Base-by-base conservation (phyloP, 345 rosid genomes). In the Triadica sebifera region DNA sequence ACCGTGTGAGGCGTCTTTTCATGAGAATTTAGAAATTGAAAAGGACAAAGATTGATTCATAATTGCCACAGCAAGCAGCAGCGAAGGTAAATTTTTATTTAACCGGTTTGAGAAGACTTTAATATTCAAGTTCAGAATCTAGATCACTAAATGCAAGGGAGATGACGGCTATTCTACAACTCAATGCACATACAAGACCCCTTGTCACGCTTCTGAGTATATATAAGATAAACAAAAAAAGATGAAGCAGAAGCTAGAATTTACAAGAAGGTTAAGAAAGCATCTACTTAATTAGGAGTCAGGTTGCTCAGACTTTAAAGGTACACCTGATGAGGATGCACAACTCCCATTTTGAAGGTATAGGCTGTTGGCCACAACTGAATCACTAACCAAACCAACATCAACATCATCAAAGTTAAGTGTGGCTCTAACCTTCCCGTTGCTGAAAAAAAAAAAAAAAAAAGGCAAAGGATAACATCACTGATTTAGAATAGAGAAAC, bases 341-440 rank as follows among this genome's bases (percentile, higher is more conserved):
- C 69, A 75, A 61, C 62, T 85, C 63, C 91, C 92, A 64, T 87
- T 94, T 81, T 86, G 96, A 68, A 90, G 84, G 86, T 78, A 67
- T 37, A 93, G 93, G 86, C 91, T 93, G 75, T 85, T 91, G 52
- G 91, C 92, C 77, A 95, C 99, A 94, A 87, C 80, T 6, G 99
- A 89, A 82, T 95, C 99, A 60, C 98, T 95, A 8, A 95, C 98
- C 82, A 95, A 76, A 49, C 99, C 99, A 53, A 86, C 93, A 74
- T 94, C 98, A 9, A 73, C 86, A n/a, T 85, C 86, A 4, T 94
- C 97, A 52, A 93, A 93, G 74, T 91, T 90, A 13, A 95, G 88
- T 0, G 90, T 71, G 51, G 91, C 87, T 85, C 91, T 88, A 41
- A 86, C 73, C 84, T 85, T 94, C 72, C 89, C 79, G 45, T 73